Base-by-base conservation (phyloP, 2,329 filamentous ascomycete species). In the Neopestalotiopsis sp. region DNA sequence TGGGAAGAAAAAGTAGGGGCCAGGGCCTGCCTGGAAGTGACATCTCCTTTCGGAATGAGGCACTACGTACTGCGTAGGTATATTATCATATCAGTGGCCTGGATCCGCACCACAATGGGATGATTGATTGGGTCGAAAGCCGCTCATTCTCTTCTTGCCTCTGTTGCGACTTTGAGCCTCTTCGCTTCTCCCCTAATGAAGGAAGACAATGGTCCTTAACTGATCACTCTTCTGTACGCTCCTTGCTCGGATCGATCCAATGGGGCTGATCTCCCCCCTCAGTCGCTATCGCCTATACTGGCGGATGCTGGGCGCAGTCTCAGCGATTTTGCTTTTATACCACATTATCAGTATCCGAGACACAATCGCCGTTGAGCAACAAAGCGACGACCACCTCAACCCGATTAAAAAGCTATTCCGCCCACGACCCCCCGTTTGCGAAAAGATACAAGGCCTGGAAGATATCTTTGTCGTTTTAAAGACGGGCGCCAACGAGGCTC, bases 401-500 rank as follows among this genome's bases (percentile, higher is more conserved):
- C 28, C 42, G 24, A 38, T 58, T 10, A 66, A 17, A n/a, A 57
- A 66, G 28, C 14, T 49, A 9, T 38, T 58, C 30, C 64, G 42
- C 24, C 45, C 49, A 6, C 24, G 64, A 24, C 45, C 53, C 28
- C 30, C 20, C 20, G 32, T 32, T 5, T 67, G 66, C 30, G 66
- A 10, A 10, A 20, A 38, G 17, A n/a, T 82, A 3, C 77, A 81
- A 10, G 83, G 82, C 13, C 78, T 85, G 28, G 80, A 86, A 3
- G 82, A 90, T 73, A 77, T 89, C 62, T 85, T 89, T 69, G 83
- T 90, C n/a, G 79, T 89, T 12, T 80, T 90, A 70, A 86, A 87
- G 71, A 90, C 88, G 0, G 88, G 88, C 66, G 87, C 88, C 20
- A 87, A 86, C 13, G 88, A 90, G 73, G 82, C 87, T 17, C 77